Evolutionary conservation across 169 alveolate genomes (phyloP).

Genomic region (Miamiensis avidus): DNA sequence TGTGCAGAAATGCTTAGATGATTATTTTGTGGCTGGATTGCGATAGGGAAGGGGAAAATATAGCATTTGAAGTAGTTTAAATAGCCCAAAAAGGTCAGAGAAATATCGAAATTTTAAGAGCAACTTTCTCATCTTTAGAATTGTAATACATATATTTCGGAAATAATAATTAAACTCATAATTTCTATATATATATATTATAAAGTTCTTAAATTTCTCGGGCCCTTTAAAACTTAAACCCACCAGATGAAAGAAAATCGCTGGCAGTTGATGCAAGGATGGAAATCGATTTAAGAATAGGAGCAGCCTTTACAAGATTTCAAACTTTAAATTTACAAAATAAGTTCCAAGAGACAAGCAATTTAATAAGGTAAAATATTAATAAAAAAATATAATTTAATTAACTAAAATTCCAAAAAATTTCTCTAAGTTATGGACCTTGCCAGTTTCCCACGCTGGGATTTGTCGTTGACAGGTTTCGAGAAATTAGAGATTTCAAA

Average conservation of each 20-base stretch:
- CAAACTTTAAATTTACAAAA: slow-evolving; percentile 84
- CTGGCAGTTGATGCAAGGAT: slow-evolving; percentile 94
- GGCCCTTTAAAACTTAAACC: slow-evolving; percentile 77
- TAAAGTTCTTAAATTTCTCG: slow-evolving; percentile 3
- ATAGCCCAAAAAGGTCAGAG: slow-evolving; percentile 64
- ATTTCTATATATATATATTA: too few relatives aligned
- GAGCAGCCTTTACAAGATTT: slow-evolving; percentile 94
- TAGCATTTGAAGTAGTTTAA: slow-evolving; percentile 93
- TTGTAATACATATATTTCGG: slow-evolving; percentile 81
- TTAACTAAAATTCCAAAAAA: slow-evolving; percentile 39
- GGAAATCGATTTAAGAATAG: slow-evolving; percentile 94
- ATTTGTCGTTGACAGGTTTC: slow-evolving; percentile 95
- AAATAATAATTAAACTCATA: not conserved
- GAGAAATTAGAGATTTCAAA: slow-evolving; percentile 88
- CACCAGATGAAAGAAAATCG: slow-evolving; percentile 87
- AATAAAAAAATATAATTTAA: slow-evolving; percentile 7
- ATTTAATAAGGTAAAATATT: slow-evolving; percentile 34
- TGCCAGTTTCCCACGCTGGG: slow-evolving; percentile 99
- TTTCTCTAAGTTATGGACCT: slow-evolving; percentile 98
- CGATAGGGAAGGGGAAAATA: slow-evolving; percentile 97
- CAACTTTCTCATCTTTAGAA: slow-evolving; percentile 94
- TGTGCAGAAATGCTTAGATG: slow-evolving; percentile 49
- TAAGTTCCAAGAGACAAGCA: slow-evolving; percentile 37
- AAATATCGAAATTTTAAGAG: slow-evolving; percentile 81
- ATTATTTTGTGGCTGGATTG: slow-evolving; percentile 95